Evolutionary conservation across 176 grass and related monocot species (phyloP).

Genomic region (Poa pratensis): DNA sequence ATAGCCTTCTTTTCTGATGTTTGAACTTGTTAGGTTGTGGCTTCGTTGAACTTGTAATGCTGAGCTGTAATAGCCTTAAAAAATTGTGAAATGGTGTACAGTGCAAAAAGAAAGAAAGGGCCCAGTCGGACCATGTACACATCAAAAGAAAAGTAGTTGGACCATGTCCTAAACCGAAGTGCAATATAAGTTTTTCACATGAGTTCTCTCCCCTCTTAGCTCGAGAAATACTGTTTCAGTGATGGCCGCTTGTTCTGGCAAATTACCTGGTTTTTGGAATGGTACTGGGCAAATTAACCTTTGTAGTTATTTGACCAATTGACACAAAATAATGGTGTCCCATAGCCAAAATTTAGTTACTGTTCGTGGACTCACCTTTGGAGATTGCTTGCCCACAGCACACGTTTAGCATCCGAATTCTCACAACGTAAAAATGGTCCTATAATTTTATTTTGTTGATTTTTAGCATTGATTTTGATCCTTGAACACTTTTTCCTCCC

Average conservation of each 20-base stretch:
- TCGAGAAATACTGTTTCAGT: constrained; percentile 8
- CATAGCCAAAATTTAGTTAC: constrained; percentile 20
- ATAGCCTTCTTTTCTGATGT: neutral
- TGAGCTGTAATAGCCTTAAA: neutral
- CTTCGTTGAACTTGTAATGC: neutral
- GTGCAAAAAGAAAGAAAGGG: constrained; percentile 11
- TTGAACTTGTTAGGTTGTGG: constrained; percentile 10
- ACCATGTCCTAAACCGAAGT: neutral
- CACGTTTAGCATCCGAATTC: constrained; percentile 2
- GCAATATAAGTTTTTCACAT: constrained; percentile 6
- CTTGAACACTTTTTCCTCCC: constrained; percentile 7
- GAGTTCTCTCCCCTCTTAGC: neutral
- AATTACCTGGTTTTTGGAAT: neutral
- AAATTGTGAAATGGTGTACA: neutral
- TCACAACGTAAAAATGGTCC: neutral
- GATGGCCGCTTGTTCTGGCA: neutral
- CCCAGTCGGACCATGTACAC: neutral
- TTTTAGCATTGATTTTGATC: neutral
- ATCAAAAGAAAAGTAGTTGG: constrained; percentile 23
- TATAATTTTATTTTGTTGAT: constrained; percentile 18
- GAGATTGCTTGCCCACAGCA: neutral
- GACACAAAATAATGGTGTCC: neutral
- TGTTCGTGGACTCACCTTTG: neutral
- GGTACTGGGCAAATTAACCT: neutral
- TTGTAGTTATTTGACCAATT: neutral